Conservation (phyloP, 2,329 filamentous ascomycete genomes). For the Clathrospora elynae region DNA sequence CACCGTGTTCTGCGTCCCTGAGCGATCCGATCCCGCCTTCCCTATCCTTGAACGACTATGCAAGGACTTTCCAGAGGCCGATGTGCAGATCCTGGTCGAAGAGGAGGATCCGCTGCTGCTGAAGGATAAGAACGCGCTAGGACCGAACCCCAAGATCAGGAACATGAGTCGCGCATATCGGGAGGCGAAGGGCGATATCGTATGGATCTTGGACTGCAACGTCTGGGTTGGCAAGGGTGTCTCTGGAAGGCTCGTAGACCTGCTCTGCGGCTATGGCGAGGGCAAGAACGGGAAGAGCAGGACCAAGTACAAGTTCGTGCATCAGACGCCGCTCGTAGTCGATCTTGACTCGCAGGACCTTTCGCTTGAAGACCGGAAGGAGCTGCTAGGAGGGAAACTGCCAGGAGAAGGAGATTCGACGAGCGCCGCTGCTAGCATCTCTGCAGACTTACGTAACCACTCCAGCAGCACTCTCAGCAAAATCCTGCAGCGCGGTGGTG, state of each 20-base stretch:
- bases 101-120: conserved; percentile 75
- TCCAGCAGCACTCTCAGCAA: conserved; percentile 28
- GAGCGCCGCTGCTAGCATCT: conserved; percentile 36
- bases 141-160: conserved; percentile 97
- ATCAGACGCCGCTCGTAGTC: conserved; percentile 89
- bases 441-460: conserved; percentile 32
- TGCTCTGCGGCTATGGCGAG: conserved; percentile 71
- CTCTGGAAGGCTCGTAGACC: conserved; percentile 86
- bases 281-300: conserved; percentile 29
- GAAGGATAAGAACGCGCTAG: conserved; percentile 63
- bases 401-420: conserved; percentile 22
- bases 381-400: conserved; percentile 35
- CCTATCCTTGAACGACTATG: conserved; percentile 74
- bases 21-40: conserved; percentile 75
- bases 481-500: conserved; percentile 64
- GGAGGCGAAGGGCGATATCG: conserved; percentile 80
- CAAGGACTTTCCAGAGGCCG: conserved; percentile 71
- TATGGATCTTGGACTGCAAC: conserved; percentile 97
- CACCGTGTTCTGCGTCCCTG: conserved; percentile 80
- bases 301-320: conserved; percentile 80
- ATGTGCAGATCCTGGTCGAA: conserved; percentile 78
- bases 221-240: conserved; percentile 85
- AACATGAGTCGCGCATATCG: conserved; percentile 94
- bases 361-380: conserved; percentile 38
- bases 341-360: conserved; percentile 58